Evolutionary conservation across 106 monocot genomes (phyloP).

Genomic region (Apostasia shenzhenica): DNA sequence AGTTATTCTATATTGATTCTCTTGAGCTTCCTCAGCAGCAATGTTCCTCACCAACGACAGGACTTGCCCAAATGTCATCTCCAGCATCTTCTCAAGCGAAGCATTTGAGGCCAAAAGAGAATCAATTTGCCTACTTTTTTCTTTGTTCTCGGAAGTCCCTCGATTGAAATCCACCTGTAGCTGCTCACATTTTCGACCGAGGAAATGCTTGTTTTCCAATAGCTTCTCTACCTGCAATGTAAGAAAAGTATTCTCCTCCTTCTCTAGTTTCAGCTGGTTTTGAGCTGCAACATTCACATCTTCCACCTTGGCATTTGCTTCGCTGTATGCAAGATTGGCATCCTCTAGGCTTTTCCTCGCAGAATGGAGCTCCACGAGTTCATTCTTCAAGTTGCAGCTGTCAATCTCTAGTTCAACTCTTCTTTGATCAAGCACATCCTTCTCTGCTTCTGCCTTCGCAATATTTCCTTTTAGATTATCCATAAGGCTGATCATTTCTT

Average conservation of each 20-base stretch:
- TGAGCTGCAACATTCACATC: conserved; percentile 7
- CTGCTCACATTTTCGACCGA: conserved; percentile 9
- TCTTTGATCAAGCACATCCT: conserved; percentile 1
- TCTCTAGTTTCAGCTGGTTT: background rate
- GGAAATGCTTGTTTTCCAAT: conserved; percentile 17
- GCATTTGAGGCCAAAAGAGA: background rate
- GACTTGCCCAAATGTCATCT: background rate
- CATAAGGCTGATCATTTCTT: background rate
- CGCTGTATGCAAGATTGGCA: background rate
- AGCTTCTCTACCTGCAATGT: conserved; percentile 17
- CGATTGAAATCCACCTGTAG: background rate
- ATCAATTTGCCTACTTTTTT: conserved; percentile 4
- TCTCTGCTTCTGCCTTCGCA: conserved; percentile 3
- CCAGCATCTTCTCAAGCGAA: background rate
- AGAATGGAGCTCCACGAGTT: too few species aligned
- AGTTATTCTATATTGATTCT: background rate
- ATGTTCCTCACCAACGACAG: background rate
- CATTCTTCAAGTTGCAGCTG: conserved; percentile 9
- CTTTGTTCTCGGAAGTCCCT: background rate
- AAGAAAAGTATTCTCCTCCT: conserved; percentile 4
- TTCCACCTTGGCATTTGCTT: conserved; percentile 5
- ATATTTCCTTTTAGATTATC: background rate
- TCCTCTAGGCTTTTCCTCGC: too few species aligned
- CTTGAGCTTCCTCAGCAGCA: background rate
- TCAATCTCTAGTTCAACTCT: background rate